Base-by-base conservation (phyloP, 2,329 filamentous ascomycete genomes). In the Hypoxylon sp. region DNA sequence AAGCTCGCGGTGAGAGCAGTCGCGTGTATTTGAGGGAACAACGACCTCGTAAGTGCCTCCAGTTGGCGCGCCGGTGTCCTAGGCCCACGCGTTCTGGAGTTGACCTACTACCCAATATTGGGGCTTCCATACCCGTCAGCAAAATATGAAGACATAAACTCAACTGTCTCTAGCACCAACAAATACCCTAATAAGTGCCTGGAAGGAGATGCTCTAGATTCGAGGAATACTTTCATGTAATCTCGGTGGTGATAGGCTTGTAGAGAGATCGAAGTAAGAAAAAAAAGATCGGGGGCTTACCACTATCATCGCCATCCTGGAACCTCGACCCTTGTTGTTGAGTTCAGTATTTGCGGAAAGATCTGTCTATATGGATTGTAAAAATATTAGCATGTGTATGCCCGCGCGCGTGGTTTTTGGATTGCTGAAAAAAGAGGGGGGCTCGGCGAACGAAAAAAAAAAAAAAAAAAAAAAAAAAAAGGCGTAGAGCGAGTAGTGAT, bases 111-210 rank as follows among this genome's bases (percentile, higher is more conserved):
- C 46, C 46, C 31, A 14, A 17, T 13, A 14, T 50, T 50, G 13
- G 25, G 13, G 27, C 22, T 35, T 20, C 54, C 22, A 57, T 33
- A 40, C 54, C 54, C 40, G 54, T 57, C 54, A 57, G 54, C 54
- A 57, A 57, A 57, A 57, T 8, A 20, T 33, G 27, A 46, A 46
- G 44, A 17, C 46, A 37, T 48, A 57, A 57, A 25, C 51, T 10
- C 51, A 55, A 40, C n/a, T 55, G 51, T 55, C 33, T 30, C 51
- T 37, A 49, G 55, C 42, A 49, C 55, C 55, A 42, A 49, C 42
- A 58, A 27, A 48, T 48, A 27, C 55, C 55, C 10, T n/a, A 17
- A 27, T 20, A 48, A 57, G 25, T 30, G 46, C 46, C 30, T 50
- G 46, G 46, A 50, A 30, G 4, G 14, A 5, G 25, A 7, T 2